Percentiles rank a stretch among this genome's conserved stretches.
Conservation (phyloP, 345 rosid species). For the Arabidopsis thaliana region DNA sequence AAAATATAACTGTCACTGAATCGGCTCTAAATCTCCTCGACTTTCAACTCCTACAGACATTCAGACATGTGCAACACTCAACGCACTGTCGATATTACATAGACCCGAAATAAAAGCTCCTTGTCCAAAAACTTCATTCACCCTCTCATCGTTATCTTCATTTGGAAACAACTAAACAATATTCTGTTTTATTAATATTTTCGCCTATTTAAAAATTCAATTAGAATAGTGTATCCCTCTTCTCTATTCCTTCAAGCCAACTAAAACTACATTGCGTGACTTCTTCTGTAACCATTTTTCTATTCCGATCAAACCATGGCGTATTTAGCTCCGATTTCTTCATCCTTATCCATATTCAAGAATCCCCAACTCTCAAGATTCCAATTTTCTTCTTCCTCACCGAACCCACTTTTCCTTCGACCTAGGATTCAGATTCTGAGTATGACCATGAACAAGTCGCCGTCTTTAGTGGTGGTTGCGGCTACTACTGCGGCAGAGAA, state of each 20-base stretch:
- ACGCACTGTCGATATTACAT: not conserved
- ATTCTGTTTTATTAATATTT: not conserved
- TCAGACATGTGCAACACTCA: not conserved
- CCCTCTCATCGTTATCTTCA: conserved; percentile 6
- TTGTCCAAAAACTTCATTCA: not conserved
- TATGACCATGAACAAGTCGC: conserved; percentile 51
- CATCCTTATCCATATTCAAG: conserved; percentile 51
- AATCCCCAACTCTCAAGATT: conserved; percentile 47
- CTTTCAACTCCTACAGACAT: not conserved
- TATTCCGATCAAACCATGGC: conserved; percentile 55
- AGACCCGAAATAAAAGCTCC: not conserved
- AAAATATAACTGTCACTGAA: no score
- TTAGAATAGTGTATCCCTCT: not conserved
- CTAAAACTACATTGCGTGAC: conserved; percentile 44
- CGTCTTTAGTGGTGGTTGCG: conserved; percentile 43
- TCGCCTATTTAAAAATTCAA: conserved; percentile 5
- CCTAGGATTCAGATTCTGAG: conserved; percentile 33
- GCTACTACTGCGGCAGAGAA: conserved; percentile 74
- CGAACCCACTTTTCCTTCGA: conserved; percentile 47
- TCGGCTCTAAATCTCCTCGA: no score
- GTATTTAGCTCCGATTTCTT: conserved; percentile 59
- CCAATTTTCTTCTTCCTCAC: conserved; percentile 26
- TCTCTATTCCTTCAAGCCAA: conserved; percentile 38
- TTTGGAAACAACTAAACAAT: not conserved
- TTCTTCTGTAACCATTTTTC: conserved; percentile 29